Conservation (phyloP, 805 yeast species). For the Barnettozyma californica region DNA sequence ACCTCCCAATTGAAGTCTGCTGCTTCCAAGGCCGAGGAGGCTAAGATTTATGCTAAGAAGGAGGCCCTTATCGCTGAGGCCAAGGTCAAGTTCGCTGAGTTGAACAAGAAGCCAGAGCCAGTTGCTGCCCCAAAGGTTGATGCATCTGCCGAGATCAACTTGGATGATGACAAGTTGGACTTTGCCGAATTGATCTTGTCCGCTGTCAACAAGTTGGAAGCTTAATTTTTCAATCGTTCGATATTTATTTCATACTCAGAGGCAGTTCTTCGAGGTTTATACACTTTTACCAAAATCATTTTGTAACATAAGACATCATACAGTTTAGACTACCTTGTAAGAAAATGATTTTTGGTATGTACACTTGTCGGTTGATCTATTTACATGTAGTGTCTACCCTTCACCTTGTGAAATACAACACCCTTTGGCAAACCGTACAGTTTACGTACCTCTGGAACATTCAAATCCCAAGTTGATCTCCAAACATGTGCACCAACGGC, state of each 20-base stretch:
- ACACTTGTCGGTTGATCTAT: slow-evolving; percentile 1
- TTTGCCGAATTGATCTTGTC: slow-evolving; percentile 64
- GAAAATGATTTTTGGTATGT: not conserved
- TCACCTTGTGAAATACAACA: slow-evolving; percentile 52
- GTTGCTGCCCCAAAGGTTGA: slow-evolving; percentile 25
- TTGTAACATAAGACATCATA: slow-evolving; percentile 3
- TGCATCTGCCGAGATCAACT: slow-evolving; percentile 50
- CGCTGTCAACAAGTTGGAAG: slow-evolving; percentile 51
- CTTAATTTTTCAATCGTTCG: slow-evolving; percentile 6
- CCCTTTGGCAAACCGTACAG: slow-evolving; percentile 72
- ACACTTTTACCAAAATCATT: slow-evolving; percentile 3
- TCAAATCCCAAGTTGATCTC: slow-evolving; percentile 81
- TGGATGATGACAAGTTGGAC: slow-evolving; percentile 90
- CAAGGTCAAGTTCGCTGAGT: slow-evolving; percentile 78
- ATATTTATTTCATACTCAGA: slow-evolving; percentile 9
- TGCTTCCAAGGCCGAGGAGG: slow-evolving; percentile 54
- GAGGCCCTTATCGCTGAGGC: slow-evolving; percentile 81
- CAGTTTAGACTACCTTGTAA: not conserved
- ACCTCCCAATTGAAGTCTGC: slow-evolving; percentile 60
- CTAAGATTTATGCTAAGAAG: slow-evolving; percentile 54
- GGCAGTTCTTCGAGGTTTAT: not conserved
- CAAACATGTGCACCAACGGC: slow-evolving; percentile 91
- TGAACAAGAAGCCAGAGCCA: slow-evolving; percentile 42
- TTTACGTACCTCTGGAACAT: slow-evolving; percentile 61
- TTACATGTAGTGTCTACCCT: slow-evolving; percentile 18